Percentiles rank a stretch among this genome's conserved stretches.
phyloP scores from a whole-genome alignment of 2,329 filamentous ascomycete species.

The Eurotiales sp. region DNA sequence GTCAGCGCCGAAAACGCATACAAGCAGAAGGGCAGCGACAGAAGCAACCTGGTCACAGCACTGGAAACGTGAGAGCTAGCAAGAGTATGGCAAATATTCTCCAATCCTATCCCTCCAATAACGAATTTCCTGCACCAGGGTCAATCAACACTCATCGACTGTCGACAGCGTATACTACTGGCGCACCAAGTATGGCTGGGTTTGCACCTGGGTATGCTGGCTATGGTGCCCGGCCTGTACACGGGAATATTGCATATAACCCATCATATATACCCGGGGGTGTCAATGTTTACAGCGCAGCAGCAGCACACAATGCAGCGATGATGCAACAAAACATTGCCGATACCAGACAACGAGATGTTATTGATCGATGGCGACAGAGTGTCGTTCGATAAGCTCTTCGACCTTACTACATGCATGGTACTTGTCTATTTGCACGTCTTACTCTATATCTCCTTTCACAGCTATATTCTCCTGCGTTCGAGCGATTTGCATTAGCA shows the following conservation, averaged over 20 bases:
- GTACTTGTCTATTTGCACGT: conserved; percentile 10
- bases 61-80: conserved; percentile 30
- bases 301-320: conserved; percentile 18
- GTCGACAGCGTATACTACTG: conserved; percentile 31
- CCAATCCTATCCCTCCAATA: conserved; percentile 48
- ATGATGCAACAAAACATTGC: conserved; percentile 33
- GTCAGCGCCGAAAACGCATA: conserved; percentile 43
- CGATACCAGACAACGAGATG: conserved; percentile 51
- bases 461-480: conserved; percentile 8
- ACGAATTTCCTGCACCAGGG: conserved; percentile 10
- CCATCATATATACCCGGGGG: conserved; percentile 16
- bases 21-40: conserved; percentile 35
- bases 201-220: conserved; percentile 17
- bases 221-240: conserved; percentile 19
- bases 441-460: no score
- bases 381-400: conserved; percentile 26
- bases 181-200: conserved; percentile 21
- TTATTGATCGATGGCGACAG: conserved; percentile 60
- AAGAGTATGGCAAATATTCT: conserved; percentile 50
- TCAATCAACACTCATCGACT: conserved; percentile 19
- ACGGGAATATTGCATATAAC: conserved; percentile 14
- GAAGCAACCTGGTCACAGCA: conserved; percentile 15
- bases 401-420: background rate
- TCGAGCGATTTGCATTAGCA: conserved; percentile 11
- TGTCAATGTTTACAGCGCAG: conserved; percentile 24